Base-by-base conservation (phyloP, 208 protist species). In the Acanthamoeba sp. region DNA sequence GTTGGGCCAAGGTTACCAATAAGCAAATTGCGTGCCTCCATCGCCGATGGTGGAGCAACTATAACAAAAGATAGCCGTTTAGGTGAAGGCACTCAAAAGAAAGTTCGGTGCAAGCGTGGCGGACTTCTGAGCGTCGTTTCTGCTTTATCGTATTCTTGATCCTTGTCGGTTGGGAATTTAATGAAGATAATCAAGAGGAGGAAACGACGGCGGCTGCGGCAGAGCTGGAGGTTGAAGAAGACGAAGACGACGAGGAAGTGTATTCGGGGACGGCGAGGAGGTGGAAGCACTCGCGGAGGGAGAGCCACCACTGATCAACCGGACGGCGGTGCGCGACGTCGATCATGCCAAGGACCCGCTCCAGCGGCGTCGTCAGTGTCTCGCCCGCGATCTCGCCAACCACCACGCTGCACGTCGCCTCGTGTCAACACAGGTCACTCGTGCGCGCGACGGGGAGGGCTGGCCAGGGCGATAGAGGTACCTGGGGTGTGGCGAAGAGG, bases 251-350 rank as follows among this genome's bases (percentile, higher is more conserved):
- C 9, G 45, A 62, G 24, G 55, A 62, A 24, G 55, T 16, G n/a
- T 9, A 2, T 9, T 40, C 71, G 80, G 80, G 80, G n/a, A 89
- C 52, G 36, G 80, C 80, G 32, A 89, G 80, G 29, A 64, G 42
- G n/a, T 42, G 80, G 80, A 89, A 89, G 80, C 32, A 48, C 80
- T 55, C 42, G 29, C 52, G 42, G 10, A 64, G 29, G 48, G 14
- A 29, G 29, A 89, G 34, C 80, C 80, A 89, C 80, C 80, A 89
- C 80, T 89, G 80, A 6, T 89, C 52, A 18, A 62, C 5, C 50
- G 80, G 80, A 20, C 80, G 42, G 12, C 80, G 42, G 14, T 18
- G 52, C 80, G 18, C 52, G 48, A 66, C 45, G 36, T 89, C 80
- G 32, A 89, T 27, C 80, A 89, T 89, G 29, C 29, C 10, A 29